Evolutionary conservation across 139 green algal genomes (phyloP).

Genomic region (Astrephomene gubernaculifera): DNA sequence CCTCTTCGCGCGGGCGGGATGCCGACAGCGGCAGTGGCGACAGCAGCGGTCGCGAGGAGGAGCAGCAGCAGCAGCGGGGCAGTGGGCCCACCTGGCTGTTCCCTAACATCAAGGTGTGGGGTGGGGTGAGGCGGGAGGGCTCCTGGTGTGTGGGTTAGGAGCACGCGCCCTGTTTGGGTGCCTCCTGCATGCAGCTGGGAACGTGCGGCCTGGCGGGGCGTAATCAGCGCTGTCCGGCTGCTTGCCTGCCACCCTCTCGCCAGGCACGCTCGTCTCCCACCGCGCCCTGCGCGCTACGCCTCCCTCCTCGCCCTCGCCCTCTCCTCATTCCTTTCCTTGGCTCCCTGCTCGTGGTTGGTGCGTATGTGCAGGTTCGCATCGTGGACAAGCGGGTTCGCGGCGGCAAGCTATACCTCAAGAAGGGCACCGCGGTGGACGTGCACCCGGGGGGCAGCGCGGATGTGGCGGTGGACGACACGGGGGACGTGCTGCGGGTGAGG

Average conservation of each 20-base stretch:
- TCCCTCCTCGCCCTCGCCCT: not conserved
- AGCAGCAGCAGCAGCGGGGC: slow-evolving; percentile 7
- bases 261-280: not conserved
- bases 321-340: no score
- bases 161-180: no score
- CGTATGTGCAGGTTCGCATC: slow-evolving; percentile 67
- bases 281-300: not conserved
- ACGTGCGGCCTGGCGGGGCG: no score
- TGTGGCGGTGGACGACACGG: slow-evolving; percentile 71
- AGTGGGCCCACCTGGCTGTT: slow-evolving; percentile 62
- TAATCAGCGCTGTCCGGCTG: no score
- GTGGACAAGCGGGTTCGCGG: slow-evolving; percentile 75
- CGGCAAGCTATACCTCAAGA: slow-evolving; percentile 83
- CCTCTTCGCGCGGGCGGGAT: not conserved
- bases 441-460: slow-evolving; percentile 67
- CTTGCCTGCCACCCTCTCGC: not conserved
- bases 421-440: slow-evolving; percentile 81
- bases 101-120: slow-evolving; percentile 62
- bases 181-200: no score
- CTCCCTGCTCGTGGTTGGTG: no score
- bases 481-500: slow-evolving; percentile 52
- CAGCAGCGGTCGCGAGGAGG: not conserved
- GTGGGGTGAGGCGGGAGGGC: no score
- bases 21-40: not conserved
- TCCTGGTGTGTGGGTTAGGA: no score